These are phyloP conservation scores for Hippophae rhamnoides DNA, from an alignment of 306 rosid species.

Conservation along the genomic window DNA sequence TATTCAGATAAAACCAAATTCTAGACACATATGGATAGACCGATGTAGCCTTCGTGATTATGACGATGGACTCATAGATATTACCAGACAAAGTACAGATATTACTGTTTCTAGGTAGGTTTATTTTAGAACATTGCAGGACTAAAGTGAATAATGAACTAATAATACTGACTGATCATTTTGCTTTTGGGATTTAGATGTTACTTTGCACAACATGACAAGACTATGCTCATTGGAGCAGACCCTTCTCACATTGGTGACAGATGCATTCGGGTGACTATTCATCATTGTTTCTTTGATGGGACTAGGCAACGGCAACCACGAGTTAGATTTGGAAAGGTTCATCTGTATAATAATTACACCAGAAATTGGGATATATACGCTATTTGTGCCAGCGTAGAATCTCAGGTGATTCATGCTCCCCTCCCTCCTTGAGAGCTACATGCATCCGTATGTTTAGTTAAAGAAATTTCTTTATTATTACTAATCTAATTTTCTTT, in stretches of 20 bases:
- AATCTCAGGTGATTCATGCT: slow-evolving; percentile 23
- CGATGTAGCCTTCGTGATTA: slow-evolving; percentile 33
- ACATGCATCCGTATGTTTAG: slow-evolving; percentile 1
- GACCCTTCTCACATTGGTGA: slow-evolving; percentile 31
- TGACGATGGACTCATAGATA: slow-evolving; percentile 32
- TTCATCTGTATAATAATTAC: slow-evolving; percentile 32
- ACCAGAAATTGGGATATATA: slow-evolving; percentile 29
- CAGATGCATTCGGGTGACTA: slow-evolving; percentile 32
- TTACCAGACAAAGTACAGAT: slow-evolving; percentile 31
- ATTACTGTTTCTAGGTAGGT: slow-evolving; percentile 29
- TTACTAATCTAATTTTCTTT: slow-evolving; percentile 10
- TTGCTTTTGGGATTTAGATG: slow-evolving; percentile 18
- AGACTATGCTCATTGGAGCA: slow-evolving; percentile 36
- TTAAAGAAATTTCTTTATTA: not conserved
- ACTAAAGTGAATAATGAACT: slow-evolving; percentile 1
- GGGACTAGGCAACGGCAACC: slow-evolving; percentile 37
- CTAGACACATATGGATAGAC: slow-evolving; percentile 34
- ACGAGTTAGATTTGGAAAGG: slow-evolving; percentile 35
- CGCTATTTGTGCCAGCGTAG: slow-evolving; percentile 33
- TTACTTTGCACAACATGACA: slow-evolving; percentile 29
- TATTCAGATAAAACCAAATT: slow-evolving; percentile 31
- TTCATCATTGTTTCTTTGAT: slow-evolving; percentile 31
- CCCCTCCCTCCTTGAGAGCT: not conserved
- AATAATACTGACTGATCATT: not conserved
- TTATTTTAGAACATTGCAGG: not conserved